Evolutionary conservation across 164 flowering plant genomes (phyloP), one percentile per base, ranked within the genome.

Genomic region (Brasenia schreberi): DNA sequence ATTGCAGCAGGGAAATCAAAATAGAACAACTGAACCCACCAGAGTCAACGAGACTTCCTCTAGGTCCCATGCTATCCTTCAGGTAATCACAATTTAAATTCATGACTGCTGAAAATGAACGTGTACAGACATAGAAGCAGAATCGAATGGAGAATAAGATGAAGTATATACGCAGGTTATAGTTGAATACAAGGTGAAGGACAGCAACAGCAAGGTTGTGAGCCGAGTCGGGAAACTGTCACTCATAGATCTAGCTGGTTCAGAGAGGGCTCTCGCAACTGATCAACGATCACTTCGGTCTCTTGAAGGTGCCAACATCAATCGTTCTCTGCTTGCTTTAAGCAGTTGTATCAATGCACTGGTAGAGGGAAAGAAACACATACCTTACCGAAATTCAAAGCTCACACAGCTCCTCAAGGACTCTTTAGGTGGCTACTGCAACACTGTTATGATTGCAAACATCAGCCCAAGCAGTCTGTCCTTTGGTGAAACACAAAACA

Each of bases 271-370:
- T 43, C 82, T 85, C 69, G 98, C 98, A 11, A 92, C 98, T 61
- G 98, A 92, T 78, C 98, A 85, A 75, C 81, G 96, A 76, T 89
- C 98, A 17, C 73, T 89, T 9, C 78, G 98, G 74, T 89, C 96
- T 60, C 77, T 89, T 11, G 96, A 92, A 69, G 98, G 98, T 45
- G 98, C 98, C 64, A 92, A 92, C 78, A 92, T 92, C 65, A 92
- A 92, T 65, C 82, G 89, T 64, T 92, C 98, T 19, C 88, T 92
- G 44, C 96, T 92, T 63, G 95, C 98, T 17, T 82, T 92, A 19
- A 92, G 98, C 75, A 92, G 96, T 75, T 92, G 98, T 82, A 92
- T 92, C 70, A 92, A 89, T 68, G 95, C 96, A 23, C 92, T 92
- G 62, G 98, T 89, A n/a, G 96, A 89, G 76, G 98, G 95, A 27